phyloP scores from a whole-genome alignment of 495 filamentous ascomycete species.

The Sordaria brevicollis region DNA sequence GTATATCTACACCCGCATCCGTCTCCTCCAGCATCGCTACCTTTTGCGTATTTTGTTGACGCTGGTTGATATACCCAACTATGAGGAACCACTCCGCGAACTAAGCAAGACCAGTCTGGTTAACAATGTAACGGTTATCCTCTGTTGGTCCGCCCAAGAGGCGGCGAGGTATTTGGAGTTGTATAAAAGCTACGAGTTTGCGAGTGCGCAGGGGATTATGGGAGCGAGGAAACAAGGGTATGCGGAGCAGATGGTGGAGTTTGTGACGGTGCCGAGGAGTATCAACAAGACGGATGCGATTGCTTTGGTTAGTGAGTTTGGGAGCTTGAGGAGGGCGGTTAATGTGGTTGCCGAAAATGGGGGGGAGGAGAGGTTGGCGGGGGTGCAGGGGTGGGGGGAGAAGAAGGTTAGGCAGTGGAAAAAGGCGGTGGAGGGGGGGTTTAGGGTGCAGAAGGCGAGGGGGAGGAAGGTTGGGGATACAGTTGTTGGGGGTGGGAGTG shows the following conservation, averaged over 20 bases:
- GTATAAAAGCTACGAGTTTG: slow-evolving; percentile 87
- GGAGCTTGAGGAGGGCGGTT: slow-evolving; percentile 71
- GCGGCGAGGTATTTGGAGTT: slow-evolving; percentile 87
- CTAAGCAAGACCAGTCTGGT: slow-evolving; percentile 74
- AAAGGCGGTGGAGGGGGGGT: slow-evolving; percentile 69
- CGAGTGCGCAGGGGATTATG: slow-evolving; percentile 70
- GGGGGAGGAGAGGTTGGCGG: slow-evolving; percentile 51
- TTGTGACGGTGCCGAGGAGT: slow-evolving; percentile 77
- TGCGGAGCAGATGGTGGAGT: slow-evolving; percentile 82
- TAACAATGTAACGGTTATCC: slow-evolving; percentile 82
- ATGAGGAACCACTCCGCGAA: slow-evolving; percentile 75
- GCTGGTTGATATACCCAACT: slow-evolving; percentile 80
- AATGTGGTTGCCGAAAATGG: slow-evolving; percentile 59
- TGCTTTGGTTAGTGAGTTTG: slow-evolving; percentile 77
- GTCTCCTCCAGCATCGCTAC: slow-evolving; percentile 68
- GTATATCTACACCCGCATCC: slow-evolving; percentile 92
- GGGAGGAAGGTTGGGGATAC: slow-evolving; percentile 33
- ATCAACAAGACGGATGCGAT: slow-evolving; percentile 94
- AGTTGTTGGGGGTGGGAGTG: slow-evolving; percentile 15
- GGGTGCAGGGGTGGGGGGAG: slow-evolving; percentile 87
- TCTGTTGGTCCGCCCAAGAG: slow-evolving; percentile 90
- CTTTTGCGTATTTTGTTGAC: slow-evolving; percentile 72
- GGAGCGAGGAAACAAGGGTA: slow-evolving; percentile 73
- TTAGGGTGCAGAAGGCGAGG: slow-evolving; percentile 59
- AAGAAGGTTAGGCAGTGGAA: slow-evolving; percentile 86